Base-by-base conservation (phyloP, 2,329 filamentous ascomycete species). In the Aspergillus tubingensis region DNA sequence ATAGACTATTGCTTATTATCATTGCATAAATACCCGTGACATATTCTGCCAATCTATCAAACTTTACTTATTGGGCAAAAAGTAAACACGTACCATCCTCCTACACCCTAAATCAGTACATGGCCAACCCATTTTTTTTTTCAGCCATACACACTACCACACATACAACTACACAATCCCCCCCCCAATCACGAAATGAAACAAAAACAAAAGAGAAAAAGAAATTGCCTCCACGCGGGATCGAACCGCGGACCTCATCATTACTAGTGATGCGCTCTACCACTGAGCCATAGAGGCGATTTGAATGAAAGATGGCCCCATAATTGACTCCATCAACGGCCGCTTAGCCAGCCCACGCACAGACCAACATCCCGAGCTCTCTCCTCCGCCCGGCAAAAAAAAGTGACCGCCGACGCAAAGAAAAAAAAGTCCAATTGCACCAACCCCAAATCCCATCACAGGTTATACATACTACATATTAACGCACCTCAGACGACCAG, bases 371-470 rank as follows among this genome's bases (percentile, higher is more conserved):
- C 61, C 51, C 55, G 65, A 55, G 55, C 49, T 56, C 57, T 54
- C 54, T 63, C 72, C 71, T 64, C 72, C 71, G 73, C 72, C 73
- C 70, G 73, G 71, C 73, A 76, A 67, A 74, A 74, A 69, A 65
- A 36, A 36, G 32, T 36, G 32, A 36, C 32, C 69, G 57, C 56
- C 57, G 59, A 0, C 0, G 32, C 32, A 36, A 60, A 63, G 58
- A 60, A 64, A 76, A 76, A 76, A 76, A 70, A 65, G 68, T 73
- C 70, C 69, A 53, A 57, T 66, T 49, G 57, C 44, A 56, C 52
- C 43, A 25, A 58, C 62, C 52, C 27, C 39, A 27, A 21, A 27
- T 5, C 51, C 53, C 27, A 41, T 61, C 49, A 43, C 32, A 36
- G 32, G 41, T 41, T 1, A 17, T 47, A 30, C 38, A 55, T 32